These are phyloP conservation scores for Russula vinacea DNA, from an alignment of 768 basidiomycete species.

Conservation along the genomic window DNA sequence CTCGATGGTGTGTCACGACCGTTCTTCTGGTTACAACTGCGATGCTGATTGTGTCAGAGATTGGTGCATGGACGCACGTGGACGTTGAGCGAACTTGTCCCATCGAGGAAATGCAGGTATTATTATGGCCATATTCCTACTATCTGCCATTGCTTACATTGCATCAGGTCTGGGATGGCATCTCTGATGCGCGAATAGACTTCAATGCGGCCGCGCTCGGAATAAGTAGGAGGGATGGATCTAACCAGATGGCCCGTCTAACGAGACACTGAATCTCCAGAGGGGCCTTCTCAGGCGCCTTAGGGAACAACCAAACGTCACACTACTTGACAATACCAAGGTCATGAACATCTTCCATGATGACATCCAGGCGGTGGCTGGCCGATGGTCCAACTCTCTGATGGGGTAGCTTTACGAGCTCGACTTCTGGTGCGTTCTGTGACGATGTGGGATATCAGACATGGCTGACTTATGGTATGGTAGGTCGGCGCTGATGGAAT, in stretches of 20 bases:
- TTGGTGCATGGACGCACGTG: slow-evolving; percentile 81
- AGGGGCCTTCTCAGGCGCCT: slow-evolving; percentile 72
- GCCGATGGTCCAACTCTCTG: slow-evolving; percentile 76
- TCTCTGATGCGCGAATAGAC: slow-evolving; percentile 73
- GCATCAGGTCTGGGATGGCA: slow-evolving; percentile 84
- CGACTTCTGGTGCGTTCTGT: slow-evolving; percentile 62
- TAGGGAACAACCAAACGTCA: slow-evolving; percentile 47
- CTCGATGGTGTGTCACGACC: slow-evolving; percentile 50
- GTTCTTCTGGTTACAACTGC: background rate
- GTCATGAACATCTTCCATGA: slow-evolving; percentile 68
- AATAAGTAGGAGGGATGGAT: slow-evolving; percentile 31
- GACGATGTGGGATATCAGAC: slow-evolving; percentile 3
- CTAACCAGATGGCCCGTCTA: slow-evolving; percentile 68
- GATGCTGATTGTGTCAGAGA: slow-evolving; percentile 45
- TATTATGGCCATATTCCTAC: slow-evolving; percentile 23
- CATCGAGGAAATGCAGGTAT: slow-evolving; percentile 83
- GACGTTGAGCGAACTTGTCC: slow-evolving; percentile 63
- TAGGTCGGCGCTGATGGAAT: slow-evolving; percentile 94
- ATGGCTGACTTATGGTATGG: slow-evolving; percentile 6
- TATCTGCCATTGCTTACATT: slow-evolving; percentile 15
- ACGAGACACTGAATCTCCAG: slow-evolving; percentile 92
- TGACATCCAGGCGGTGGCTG: slow-evolving; percentile 54
- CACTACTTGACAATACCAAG: slow-evolving; percentile 67
- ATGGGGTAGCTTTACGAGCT: slow-evolving; percentile 61
- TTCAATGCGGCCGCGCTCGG: slow-evolving; percentile 58